Percentiles rank a stretch among this genome's conserved stretches.
These are phyloP conservation scores for Prototheca cutis DNA, from an alignment of 163 green algal species.

Conservation along the genomic window DNA sequence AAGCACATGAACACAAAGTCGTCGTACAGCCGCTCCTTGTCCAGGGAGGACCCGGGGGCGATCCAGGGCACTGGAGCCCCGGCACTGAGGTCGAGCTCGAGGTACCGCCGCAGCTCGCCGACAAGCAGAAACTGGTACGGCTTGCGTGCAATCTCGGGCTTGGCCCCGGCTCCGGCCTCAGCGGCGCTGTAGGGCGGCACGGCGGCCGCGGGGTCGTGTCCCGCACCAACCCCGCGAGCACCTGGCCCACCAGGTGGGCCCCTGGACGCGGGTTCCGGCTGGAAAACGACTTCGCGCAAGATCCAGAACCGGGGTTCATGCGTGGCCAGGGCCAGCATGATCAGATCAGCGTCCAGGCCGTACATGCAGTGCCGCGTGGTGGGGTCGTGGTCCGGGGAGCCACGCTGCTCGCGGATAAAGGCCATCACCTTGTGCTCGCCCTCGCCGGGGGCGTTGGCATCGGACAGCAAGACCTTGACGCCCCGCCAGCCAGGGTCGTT, in stretches of 20 bases:
- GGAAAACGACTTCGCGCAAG: slow-evolving; percentile 61
- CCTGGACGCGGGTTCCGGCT: too few species aligned
- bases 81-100: slow-evolving; percentile 36
- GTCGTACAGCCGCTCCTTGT: slow-evolving; percentile 71
- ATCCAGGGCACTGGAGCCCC: too few species aligned
- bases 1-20: slow-evolving; percentile 83
- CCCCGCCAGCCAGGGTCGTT: slow-evolving; percentile 75
- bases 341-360: slow-evolving; percentile 83
- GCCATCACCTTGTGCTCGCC: slow-evolving; percentile 94
- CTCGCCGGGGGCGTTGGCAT: slow-evolving; percentile 62
- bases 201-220: too few species aligned
- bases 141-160: slow-evolving; percentile 77
- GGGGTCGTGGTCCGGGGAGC: slow-evolving; percentile 40
- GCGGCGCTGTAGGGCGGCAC: slow-evolving; percentile 5
- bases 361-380: slow-evolving; percentile 92
- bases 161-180: slow-evolving; percentile 15
- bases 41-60: slow-evolving; percentile 30
- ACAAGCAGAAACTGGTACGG: slow-evolving; percentile 83
- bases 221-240: too few species aligned
- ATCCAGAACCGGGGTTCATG: slow-evolving; percentile 93
- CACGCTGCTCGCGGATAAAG: slow-evolving; percentile 80
- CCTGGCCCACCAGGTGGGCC: too few species aligned
- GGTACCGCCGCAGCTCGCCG: slow-evolving; percentile 47
- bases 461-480: slow-evolving; percentile 81
- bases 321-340: slow-evolving; percentile 90